Base-by-base conservation (phyloP, 306 rosid genomes). In the Inga leiocalycina region DNA sequence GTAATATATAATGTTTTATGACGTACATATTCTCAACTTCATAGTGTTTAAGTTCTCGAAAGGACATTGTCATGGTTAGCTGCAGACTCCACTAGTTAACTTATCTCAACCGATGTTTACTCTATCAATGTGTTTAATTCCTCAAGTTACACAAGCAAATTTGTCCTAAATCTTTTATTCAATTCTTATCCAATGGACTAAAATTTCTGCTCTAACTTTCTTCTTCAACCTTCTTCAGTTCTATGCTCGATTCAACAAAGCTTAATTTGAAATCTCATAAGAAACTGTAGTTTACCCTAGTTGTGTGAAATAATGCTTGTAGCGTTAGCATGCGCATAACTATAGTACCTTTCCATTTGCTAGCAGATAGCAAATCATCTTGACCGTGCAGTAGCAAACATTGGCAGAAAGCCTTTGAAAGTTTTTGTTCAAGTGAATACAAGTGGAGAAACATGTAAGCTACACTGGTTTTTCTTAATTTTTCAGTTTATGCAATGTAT, bases 361-460 rank as follows among this genome's bases (percentile, higher is more conserved):
- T 79, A 75, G 51, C 89, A 96, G 99, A 93, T 92, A 84, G 97
- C 99, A 54, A 96, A 87, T 82, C 90, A 81, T 79, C 95, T 93
- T 86, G 88, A 96, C 83, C 88, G 82, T 34, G 91, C 82, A 10
- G 92, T 96, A 64, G 94, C 79, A 65, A 89, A 89, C 85, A 80
- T 91, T 74, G 98, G 94, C 80, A 92, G 97, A 82, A 91, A 87
- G 80, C 97, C 98, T 19, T 83, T 96, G 81, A 94, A 91, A 88
- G 94, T 96, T 74, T 85, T 92, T 80, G 89, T 94, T 81, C 94
- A 96, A 88, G 98, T 96, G 81, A 96, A 93, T 89, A 96, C 99
- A n/a, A 94, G 99, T 75, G 99, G 99, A 75, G 99, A 96, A 90
- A 87, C 84, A 76, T 87, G 99, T 96, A 87, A 84, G 94, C 84